Evolutionary conservation across 1,284 basidiomycete genomes (phyloP), one percentile per base, ranked within the genome.

Genomic region (Somion occarium): DNA sequence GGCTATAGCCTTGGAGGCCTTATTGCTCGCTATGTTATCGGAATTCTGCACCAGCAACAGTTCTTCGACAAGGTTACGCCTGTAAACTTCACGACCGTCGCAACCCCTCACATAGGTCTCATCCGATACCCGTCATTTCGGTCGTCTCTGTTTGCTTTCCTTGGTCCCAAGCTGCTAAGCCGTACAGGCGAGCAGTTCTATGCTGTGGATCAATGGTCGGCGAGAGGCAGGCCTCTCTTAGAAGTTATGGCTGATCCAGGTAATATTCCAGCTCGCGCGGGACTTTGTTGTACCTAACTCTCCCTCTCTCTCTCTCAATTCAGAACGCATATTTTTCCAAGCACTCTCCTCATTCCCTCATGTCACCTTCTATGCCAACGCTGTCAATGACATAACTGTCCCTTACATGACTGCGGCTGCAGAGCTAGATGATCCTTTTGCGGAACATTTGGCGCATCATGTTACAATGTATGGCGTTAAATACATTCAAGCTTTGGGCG

Each of bases 201-300:
- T 41, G 57, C 59, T 11, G 56, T 73, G 0, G 93, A 96, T 66
- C 78, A 77, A 53, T 95, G 88, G 79, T 81, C 82, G 0, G 73
- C 76, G 1, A 77, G 75, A 50, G 86, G 84, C 2, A 73, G 85
- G 48, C 82, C 91, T 2, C 66, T 96, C 3, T 65, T 95, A 19
- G 83, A 91, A 53, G 81, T 93, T 53, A 90, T 96, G 84, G 86
- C 89, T 1, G 91, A 95, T 69, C 87, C 89, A 57, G 74, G 90
- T 88, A 60, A n/a, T 58, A 80, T 18, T 22, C 25, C 15, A 22
- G 19, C 9, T 18, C 15, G n/a, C n/a, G n/a, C n/a, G n/a, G n/a
- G n/a, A n/a, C n/a, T n/a, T n/a, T n/a, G n/a, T n/a, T 41, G 13
- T 15, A 15, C 15, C 23, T 3, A 5, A 3, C 37, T 13, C 12